phyloP scores from a whole-genome alignment of 352 stramenopile species.

The Phytopythium boreale region DNA sequence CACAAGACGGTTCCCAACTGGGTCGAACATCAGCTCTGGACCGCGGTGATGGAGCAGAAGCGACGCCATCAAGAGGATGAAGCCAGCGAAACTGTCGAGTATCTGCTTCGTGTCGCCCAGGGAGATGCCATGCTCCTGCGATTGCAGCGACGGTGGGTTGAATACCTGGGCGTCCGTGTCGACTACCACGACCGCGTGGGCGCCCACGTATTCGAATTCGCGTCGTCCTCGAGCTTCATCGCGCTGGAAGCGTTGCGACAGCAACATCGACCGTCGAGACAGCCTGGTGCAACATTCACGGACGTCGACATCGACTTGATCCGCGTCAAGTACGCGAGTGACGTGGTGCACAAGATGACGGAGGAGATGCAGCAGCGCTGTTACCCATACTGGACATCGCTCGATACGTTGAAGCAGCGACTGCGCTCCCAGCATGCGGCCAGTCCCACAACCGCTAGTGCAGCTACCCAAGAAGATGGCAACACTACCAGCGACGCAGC shows the following conservation, averaged over 20 bases:
- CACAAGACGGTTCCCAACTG: conserved; percentile 31
- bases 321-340: conserved; percentile 37
- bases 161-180: conserved; percentile 20
- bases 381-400: conserved; percentile 40
- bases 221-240: conserved; percentile 18
- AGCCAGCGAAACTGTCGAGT: conserved; percentile 1
- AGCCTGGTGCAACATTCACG: not conserved
- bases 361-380: conserved; percentile 39
- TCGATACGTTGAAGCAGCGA: conserved; percentile 33
- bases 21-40: conserved; percentile 24
- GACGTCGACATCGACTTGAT: conserved; percentile 27
- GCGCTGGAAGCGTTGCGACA: not conserved
- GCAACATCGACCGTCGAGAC: not conserved
- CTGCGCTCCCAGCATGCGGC: conserved; percentile 2
- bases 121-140: conserved; percentile 13
- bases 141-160: conserved; percentile 28
- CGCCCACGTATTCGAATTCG: conserved; percentile 46
- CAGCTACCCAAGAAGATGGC: not conserved
- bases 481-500: not conserved
- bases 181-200: conserved; percentile 37
- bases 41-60: not conserved
- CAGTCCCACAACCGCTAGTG: too few species aligned
- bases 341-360: conserved; percentile 44
- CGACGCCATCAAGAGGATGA: not conserved
- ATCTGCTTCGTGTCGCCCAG: not conserved